These are phyloP conservation scores for Fusarium coicis DNA, from an alignment of 2,329 filamentous ascomycete species.

Conservation along the genomic window DNA sequence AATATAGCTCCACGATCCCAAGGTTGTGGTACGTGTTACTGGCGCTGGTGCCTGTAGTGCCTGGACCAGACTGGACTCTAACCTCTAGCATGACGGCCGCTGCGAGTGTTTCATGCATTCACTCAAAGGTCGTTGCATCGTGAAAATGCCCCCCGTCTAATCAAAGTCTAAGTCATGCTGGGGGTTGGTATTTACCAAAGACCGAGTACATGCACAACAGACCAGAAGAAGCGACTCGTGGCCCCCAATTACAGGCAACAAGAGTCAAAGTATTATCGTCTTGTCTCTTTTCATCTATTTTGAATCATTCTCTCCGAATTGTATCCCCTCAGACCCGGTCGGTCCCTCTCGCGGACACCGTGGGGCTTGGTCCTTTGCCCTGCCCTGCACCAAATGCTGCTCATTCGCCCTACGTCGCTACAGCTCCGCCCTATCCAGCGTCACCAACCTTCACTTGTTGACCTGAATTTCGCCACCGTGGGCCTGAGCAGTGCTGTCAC, in stretches of 20 bases:
- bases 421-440: conserved; percentile 37
- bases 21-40: conserved; percentile 29
- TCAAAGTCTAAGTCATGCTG: conserved; percentile 7
- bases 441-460: conserved; percentile 35
- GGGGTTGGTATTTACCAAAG: neutral
- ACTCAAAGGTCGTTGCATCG: conserved; percentile 25
- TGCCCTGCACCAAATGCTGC: conserved; percentile 25
- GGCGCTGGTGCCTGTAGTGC: conserved; percentile 22
- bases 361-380: conserved; percentile 38
- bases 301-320: conserved; percentile 5
- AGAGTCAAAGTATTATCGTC: conserved; percentile 2
- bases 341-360: conserved; percentile 30
- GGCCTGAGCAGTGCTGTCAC: conserved; percentile 20
- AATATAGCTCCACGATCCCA: conserved; percentile 25
- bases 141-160: conserved; percentile 25
- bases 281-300: conserved; percentile 29
- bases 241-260: conserved; percentile 37
- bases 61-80: conserved; percentile 5
- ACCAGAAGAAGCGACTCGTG: conserved; percentile 18
- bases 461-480: conserved; percentile 30
- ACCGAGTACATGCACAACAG: neutral
- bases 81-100: conserved; percentile 26
- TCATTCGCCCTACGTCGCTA: conserved; percentile 27
- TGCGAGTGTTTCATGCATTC: conserved; percentile 38
- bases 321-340: conserved; percentile 6